Base-by-base conservation (phyloP, 2,329 filamentous ascomycete species). In the Mycosphaerella arachidis region DNA sequence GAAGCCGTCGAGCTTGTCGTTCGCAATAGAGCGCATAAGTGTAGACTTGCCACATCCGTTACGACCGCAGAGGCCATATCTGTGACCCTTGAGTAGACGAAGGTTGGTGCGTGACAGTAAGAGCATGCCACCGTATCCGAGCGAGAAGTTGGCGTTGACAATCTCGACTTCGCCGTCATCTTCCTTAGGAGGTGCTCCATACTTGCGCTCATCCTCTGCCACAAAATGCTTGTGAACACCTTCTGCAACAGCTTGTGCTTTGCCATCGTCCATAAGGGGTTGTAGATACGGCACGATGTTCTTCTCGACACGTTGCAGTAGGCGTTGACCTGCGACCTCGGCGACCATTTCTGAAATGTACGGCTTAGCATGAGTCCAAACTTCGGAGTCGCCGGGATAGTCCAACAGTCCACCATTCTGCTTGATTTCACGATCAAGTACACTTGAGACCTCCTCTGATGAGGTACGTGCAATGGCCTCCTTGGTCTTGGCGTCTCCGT, bases 21-120 rank as follows among this genome's bases (percentile, higher is more conserved):
- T 89, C 54, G 94, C 90, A 70, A 99, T 99, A 74, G 90, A 92
- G 74, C 91, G 90, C 94, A 99, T 97, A 60, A 99, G 84, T 1
- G 94, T 99, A n/a, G 94, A 97, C 80, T 99, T 99, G 73, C 94
- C 94, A 59, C 92, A 92, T 79, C 94, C 94, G 75, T 99, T 99
- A 70, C 93, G 90, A 70, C 94, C 94, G 71, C 93, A 97, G 18
- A 99, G 89, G 75, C 94, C 94, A 74, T 99, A 99, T 60, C 94
- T 89, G 77, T 97, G 94, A 59, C 94, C 94, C 81, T 97, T 97
- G 71, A 97, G 84, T 8, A 99, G 86, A 46, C 92, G 88, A 48
- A 99, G 82, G 75, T 97, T 97, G 67, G 94, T 97, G 79, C 97
- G 94, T 5, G 92, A 97, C 24, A 99, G 84, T 63, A 99, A 81